Base-by-base conservation (phyloP, 169 alveolate species). In the Cryptosporidium parvum region DNA sequence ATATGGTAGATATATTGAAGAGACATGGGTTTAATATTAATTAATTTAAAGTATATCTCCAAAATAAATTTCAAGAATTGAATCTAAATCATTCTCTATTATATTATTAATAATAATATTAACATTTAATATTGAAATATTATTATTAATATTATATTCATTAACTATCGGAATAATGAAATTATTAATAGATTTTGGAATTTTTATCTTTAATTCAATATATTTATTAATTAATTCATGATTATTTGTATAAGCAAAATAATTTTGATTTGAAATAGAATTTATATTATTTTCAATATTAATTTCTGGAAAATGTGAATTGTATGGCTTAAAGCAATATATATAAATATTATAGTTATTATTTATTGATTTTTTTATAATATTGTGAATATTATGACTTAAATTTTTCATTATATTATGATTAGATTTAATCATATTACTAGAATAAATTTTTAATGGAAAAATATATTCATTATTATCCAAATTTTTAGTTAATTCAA, bases 1-100 rank as follows among this genome's bases (percentile, higher is more conserved):
- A 62, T 62, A 80, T 62, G 89, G 89, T 18, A 80, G 89, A 48
- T 80, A 80, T 59, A 80, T 80, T 31, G 89, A 80, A 42, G 89
- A 80, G 29, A 80, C 89, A 80, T 80, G 89, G 89, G 42, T 29
- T 7, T 80, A 75, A 21, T 29, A 18, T 33, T 16, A 23, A 68
- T 4, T 37, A 8, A 42, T 1, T 9, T 42, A 44, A 70, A 45
- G 62, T 70, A 70, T 45, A 44, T 42, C 18, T 21, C 84, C 65
- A 23, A 70, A 37, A 16, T 70, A 26, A 8, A 70, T 10, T 44
- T 70, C 9, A 1, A 70, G 5, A 5, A 14, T 44, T n/a, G 65
- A 45, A 31, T 70, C 8, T 44, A 48, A 9, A 70, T 70, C 39
- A 44, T 44, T 18, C 10, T 48, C 33, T n/a, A 70, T n/a, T 35